These are phyloP conservation scores for Chenopodium berlandieri DNA, from an alignment of 148 eudicot genomes.

Conservation along the genomic window DNA sequence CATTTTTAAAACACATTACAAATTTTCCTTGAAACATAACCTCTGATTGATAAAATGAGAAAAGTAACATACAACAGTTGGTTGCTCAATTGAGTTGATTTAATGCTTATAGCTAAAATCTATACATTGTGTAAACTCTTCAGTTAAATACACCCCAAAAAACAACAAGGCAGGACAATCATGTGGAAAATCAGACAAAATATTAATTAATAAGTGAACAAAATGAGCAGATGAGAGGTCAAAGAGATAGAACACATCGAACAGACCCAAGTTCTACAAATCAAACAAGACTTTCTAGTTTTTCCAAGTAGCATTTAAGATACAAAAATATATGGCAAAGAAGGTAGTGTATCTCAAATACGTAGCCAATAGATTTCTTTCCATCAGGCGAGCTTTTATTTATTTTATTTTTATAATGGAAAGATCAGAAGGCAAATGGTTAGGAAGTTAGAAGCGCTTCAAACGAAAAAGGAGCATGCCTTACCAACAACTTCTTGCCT, in stretches of 20 bases:
- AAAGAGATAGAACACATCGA: neutral
- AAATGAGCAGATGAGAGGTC: neutral
- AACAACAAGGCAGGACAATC: neutral
- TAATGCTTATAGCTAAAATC: neutral
- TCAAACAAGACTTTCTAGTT: neutral
- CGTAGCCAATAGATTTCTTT: neutral
- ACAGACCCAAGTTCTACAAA: neutral
- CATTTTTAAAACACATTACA: too few relatives aligned
- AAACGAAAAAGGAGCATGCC: neutral
- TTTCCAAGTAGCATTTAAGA: neutral
- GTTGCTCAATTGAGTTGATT: neutral
- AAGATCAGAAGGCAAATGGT: neutral
- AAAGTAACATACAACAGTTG: neutral
- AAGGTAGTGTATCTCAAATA: neutral
- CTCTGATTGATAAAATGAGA: neutral
- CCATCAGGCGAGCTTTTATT: neutral
- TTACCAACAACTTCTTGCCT: neutral
- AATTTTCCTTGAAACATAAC: neutral
- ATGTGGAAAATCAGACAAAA: neutral
- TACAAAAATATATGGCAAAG: neutral
- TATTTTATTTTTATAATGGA: too few relatives aligned
- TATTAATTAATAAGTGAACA: neutral
- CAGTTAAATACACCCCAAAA: neutral
- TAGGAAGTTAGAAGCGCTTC: neutral
- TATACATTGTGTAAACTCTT: neutral